Conservation (phyloP, 805 yeast genomes). For the Candida ficus region DNA sequence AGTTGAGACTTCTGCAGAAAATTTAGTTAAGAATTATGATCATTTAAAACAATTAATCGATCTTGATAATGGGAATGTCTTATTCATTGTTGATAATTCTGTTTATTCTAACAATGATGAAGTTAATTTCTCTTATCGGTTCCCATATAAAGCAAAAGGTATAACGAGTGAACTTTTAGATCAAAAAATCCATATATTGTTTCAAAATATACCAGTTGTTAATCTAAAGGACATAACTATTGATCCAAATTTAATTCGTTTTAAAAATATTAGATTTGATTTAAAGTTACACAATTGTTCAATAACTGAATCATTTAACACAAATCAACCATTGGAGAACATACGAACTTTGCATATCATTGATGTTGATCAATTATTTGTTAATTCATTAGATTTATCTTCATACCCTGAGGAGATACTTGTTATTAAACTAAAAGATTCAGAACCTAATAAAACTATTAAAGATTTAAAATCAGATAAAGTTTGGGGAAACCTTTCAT, state of each 20-base stretch:
- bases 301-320: neutral
- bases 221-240: neutral
- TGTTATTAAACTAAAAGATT: neutral
- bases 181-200: neutral
- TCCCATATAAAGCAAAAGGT: too few species aligned
- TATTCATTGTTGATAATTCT: neutral
- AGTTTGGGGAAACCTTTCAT: neutral
- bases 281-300: neutral
- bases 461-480: neutral
- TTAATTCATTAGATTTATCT: neutral
- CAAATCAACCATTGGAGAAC: neutral
- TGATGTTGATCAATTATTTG: neutral
- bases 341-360: neutral
- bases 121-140: neutral
- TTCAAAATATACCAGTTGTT: neutral
- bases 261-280: neutral
- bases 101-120: neutral
- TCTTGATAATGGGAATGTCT: too few species aligned
- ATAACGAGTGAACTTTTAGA: neutral
- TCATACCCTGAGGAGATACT: neutral
- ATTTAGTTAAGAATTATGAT: too few species aligned
- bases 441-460: neutral
- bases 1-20: too few species aligned
- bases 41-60: too few species aligned
- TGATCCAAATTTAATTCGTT: neutral